phyloP scores from a whole-genome alignment of 2,329 filamentous ascomycete genomes.

The Davidsoniella eucalypti region DNA sequence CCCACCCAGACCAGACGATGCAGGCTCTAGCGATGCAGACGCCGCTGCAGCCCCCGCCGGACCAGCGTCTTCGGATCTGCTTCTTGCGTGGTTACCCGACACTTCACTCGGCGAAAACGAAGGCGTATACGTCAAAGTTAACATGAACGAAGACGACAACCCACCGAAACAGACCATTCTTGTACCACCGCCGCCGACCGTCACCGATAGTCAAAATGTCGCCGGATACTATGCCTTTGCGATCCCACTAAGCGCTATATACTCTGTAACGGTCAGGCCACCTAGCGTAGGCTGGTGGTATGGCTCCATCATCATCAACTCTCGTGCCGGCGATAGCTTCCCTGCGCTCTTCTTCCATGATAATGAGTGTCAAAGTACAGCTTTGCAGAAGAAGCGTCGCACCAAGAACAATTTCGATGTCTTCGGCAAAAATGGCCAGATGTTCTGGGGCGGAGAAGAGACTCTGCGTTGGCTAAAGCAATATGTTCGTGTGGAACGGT shows the following conservation, averaged over 20 bases:
- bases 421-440: conserved; percentile 65
- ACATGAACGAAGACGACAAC: conserved; percentile 64
- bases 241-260: conserved; percentile 76
- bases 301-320: conserved; percentile 87
- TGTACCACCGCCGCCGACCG: conserved; percentile 78
- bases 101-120: conserved; percentile 70
- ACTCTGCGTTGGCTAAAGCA: conserved; percentile 77
- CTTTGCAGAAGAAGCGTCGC: conserved; percentile 78
- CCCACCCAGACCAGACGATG: conserved; percentile 12
- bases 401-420: conserved; percentile 77
- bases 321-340: conserved; percentile 76
- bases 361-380: conserved; percentile 88
- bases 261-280: conserved; percentile 75
- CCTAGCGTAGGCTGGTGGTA: conserved; percentile 98
- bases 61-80: conserved; percentile 50
- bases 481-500: conserved; percentile 71
- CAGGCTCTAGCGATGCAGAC: neutral
- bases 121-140: conserved; percentile 88
- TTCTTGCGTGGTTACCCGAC: conserved; percentile 90
- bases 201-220: conserved; percentile 46
- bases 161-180: conserved; percentile 77
- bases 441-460: conserved; percentile 98
- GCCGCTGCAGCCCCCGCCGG: conserved; percentile 23
- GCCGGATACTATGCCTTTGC: conserved; percentile 80
- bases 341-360: conserved; percentile 96